phyloP scores from a whole-genome alignment of 192 early-diverging fungal genomes.

The Tieghemiomyces parasiticus region DNA sequence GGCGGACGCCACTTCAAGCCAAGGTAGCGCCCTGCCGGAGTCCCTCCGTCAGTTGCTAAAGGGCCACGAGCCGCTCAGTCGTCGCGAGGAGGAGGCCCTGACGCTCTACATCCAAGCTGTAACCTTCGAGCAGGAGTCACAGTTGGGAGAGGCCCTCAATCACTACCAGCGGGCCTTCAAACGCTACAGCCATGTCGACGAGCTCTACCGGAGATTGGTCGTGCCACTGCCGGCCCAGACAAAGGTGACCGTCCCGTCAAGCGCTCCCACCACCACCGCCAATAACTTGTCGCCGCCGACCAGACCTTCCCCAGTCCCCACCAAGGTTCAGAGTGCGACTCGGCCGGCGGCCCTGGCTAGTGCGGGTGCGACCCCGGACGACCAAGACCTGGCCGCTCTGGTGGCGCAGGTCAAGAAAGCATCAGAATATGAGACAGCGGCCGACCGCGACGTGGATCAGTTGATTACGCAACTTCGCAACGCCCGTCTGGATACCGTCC shows the following conservation, averaged over 20 bases:
- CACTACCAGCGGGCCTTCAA: slow-evolving; percentile 6
- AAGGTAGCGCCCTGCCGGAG: neutral
- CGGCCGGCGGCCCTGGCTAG: neutral
- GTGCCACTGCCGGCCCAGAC: too few relatives aligned
- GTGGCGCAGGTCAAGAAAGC: too few relatives aligned
- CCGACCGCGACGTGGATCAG: too few relatives aligned
- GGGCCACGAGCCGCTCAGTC: too few relatives aligned
- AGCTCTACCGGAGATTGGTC: slow-evolving; percentile 2
- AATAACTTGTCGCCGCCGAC: neutral
- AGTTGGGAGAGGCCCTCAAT: neutral
- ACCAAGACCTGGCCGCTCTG: neutral
- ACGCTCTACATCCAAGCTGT: neutral
- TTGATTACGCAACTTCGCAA: too few relatives aligned
- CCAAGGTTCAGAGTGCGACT: neutral
- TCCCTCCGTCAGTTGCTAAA: too few relatives aligned
- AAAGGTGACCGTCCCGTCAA: neutral
- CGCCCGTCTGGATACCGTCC: too few relatives aligned
- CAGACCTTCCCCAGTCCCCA: too few relatives aligned
- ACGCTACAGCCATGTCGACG: slow-evolving; percentile 1
- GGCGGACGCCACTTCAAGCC: neutral
- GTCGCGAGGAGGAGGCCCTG: too few relatives aligned
- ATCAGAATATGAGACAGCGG: too few relatives aligned
- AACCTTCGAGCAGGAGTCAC: slow-evolving; percentile 2
- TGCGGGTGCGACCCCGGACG: neutral
- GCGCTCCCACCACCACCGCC: neutral